phyloP scores from a whole-genome alignment of 2,329 filamentous ascomycete genomes.

The Sporothrix phasma region DNA sequence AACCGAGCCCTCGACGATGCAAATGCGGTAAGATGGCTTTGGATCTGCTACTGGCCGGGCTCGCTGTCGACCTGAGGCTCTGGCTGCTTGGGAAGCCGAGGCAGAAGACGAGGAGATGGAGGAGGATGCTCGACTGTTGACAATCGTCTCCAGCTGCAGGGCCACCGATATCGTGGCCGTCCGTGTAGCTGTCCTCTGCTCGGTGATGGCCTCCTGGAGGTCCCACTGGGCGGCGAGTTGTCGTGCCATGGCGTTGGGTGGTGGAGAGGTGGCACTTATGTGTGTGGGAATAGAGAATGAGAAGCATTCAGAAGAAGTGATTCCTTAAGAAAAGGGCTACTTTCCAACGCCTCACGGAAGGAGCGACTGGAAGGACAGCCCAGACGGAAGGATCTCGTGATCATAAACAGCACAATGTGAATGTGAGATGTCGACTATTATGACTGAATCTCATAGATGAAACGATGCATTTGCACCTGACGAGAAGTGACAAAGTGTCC shows the following conservation, averaged over 20 bases:
- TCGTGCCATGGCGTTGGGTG: not conserved
- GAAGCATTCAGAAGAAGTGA: no score
- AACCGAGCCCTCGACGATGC: not conserved
- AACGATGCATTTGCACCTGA: not conserved
- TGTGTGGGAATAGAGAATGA: not conserved
- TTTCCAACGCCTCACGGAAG: not conserved
- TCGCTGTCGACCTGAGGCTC: not conserved
- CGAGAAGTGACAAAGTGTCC: no score
- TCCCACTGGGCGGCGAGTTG: conserved; percentile 10
- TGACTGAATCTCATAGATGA: not conserved
- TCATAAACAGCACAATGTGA: no score
- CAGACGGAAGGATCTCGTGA: not conserved
- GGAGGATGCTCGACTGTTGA: not conserved
- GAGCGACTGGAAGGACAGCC: not conserved
- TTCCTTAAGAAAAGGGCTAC: not conserved
- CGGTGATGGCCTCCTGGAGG: conserved; percentile 19
- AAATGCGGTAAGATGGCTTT: not conserved
- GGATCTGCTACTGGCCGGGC: not conserved
- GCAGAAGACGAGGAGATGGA: not conserved
- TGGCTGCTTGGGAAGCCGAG: not conserved
- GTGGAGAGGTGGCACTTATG: not conserved
- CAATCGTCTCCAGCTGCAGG: not conserved
- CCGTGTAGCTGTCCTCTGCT: conserved; percentile 7
- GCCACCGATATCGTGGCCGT: not conserved
- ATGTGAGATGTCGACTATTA: not conserved